Conservation (phyloP, 1,284 basidiomycete genomes). For the Rhodotorula sp. region DNA sequence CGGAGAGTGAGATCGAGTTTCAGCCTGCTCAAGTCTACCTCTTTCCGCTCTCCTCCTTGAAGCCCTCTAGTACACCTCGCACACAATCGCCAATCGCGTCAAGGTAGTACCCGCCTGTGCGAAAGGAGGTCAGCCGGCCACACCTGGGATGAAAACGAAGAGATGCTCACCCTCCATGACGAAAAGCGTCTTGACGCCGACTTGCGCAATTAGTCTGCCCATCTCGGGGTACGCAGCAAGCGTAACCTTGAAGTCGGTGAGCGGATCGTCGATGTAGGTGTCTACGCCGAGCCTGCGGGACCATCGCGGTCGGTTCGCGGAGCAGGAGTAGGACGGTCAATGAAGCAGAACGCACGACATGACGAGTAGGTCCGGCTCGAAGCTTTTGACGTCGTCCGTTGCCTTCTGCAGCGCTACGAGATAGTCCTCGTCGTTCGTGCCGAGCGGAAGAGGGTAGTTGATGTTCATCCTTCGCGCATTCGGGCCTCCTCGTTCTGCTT, state of each 20-base stretch:
- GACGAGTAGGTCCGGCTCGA: slow-evolving; percentile 45
- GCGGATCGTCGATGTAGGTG: slow-evolving; percentile 50
- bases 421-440: slow-evolving; percentile 46
- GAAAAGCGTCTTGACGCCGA: slow-evolving; percentile 47
- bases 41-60: not conserved
- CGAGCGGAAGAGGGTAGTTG: slow-evolving; percentile 49
- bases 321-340: not conserved
- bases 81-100: slow-evolving; percentile 22
- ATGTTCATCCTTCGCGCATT: slow-evolving; percentile 45
- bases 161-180: slow-evolving; percentile 49
- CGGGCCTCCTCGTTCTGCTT: slow-evolving; percentile 46
- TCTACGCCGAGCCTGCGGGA: slow-evolving; percentile 48
- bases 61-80: slow-evolving; percentile 24
- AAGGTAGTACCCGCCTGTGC: slow-evolving; percentile 23
- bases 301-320: not conserved
- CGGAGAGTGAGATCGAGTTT: too few species aligned
- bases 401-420: slow-evolving; percentile 43
- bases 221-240: slow-evolving; percentile 47
- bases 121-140: not conserved
- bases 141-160: not conserved
- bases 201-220: slow-evolving; percentile 45
- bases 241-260: slow-evolving; percentile 49
- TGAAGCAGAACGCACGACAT: slow-evolving; percentile 44
- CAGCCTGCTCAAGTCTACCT: too few species aligned
- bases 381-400: slow-evolving; percentile 40